Percentiles rank a stretch among this genome's conserved stretches.
phyloP scores from a whole-genome alignment of 164 flowering plant genomes.

The Aristolochia fimbriata region DNA sequence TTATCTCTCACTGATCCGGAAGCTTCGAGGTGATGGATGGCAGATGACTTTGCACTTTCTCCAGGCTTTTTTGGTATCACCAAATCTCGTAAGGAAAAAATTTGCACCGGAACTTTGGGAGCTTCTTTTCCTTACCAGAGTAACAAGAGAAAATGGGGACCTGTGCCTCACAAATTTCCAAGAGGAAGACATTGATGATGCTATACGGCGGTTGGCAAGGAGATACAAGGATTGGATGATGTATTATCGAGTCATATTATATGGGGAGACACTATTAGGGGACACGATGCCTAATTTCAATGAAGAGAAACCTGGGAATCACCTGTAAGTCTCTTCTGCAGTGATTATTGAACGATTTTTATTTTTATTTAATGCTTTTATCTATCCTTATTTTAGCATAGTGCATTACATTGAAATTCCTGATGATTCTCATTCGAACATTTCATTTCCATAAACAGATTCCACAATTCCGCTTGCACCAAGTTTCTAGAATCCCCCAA shows the following conservation, averaged over 20 bases:
- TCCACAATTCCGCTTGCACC: slow-evolving; percentile 7
- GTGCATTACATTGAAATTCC: too few relatives aligned
- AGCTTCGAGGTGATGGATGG: slow-evolving; percentile 52
- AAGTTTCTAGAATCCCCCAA: slow-evolving; percentile 15
- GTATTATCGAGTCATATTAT: slow-evolving; percentile 53
- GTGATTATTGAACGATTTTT: background rate
- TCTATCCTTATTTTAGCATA: too few relatives aligned
- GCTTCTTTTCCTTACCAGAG: slow-evolving; percentile 19
- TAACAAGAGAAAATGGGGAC: background rate
- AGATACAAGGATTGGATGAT: slow-evolving; percentile 56
- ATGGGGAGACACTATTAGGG: slow-evolving; percentile 28
- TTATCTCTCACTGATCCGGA: slow-evolving; percentile 47
- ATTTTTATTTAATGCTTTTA: background rate
- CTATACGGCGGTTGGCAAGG: slow-evolving; percentile 33
- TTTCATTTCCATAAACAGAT: slow-evolving; percentile 17
- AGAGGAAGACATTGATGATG: slow-evolving; percentile 26
- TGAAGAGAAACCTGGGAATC: slow-evolving; percentile 9
- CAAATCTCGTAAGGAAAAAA: slow-evolving; percentile 29
- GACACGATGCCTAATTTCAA: slow-evolving; percentile 7
- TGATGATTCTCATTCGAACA: slow-evolving; percentile 1
- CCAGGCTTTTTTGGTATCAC: slow-evolving; percentile 53
- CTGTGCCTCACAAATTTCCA: slow-evolving; percentile 1
- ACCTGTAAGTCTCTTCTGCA: slow-evolving; percentile 19
- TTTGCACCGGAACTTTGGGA: slow-evolving; percentile 42
- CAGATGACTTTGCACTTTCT: slow-evolving; percentile 66